Evolutionary conservation across 2,329 filamentous ascomycete genomes (phyloP), one percentile per base, ranked within the genome.

Genomic region (Beauveria pseudobassiana): DNA sequence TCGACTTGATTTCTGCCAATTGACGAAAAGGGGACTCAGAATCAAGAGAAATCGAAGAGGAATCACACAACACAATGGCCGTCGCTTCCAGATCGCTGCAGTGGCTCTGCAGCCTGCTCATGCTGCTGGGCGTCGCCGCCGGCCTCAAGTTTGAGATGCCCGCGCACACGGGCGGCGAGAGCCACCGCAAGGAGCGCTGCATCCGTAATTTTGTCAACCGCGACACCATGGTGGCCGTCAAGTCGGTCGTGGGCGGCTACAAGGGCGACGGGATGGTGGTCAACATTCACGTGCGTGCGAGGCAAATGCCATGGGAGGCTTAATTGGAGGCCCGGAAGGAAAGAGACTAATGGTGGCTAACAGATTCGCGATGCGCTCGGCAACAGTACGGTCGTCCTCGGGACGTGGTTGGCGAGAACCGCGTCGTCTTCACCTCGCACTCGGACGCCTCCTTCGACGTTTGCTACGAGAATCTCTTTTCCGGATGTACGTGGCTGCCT

Each of bases 201-300:
- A 90, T 99, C 75, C 87, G 93, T 74, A 99, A 99, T 80, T 99
- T 97, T 75, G 93, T 97, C 67, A 84, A 86, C 64, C 89, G 87
- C 77, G 92, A 97, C 73, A 96, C 95, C 66, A 80, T 99, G 67
- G 95, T 99, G 48, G 93, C 98, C 40, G 93, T 99, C 59, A 98
- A 93, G 62, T 90, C 93, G 61, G 96, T 87, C 63, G 83, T 96
- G 62, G 86, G 88, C 73, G 95, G 95, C n/a, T 79, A 79, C 67
- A 90, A 88, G 77, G 93, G 92, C 63, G 95, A 99, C 80, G 95
- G 95, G 59, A 93, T 96, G 86, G 79, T 85, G 69, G 86, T 98
- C 66, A 96, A 98, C 75, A 95, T 99, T 83, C 88, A 96, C 77
- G 93, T 97, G 73, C 64, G 82, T 81, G 10, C 14, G 34, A 38